phyloP scores from a whole-genome alignment of 768 basidiomycete genomes.

The Pulveroboletus sp. region DNA sequence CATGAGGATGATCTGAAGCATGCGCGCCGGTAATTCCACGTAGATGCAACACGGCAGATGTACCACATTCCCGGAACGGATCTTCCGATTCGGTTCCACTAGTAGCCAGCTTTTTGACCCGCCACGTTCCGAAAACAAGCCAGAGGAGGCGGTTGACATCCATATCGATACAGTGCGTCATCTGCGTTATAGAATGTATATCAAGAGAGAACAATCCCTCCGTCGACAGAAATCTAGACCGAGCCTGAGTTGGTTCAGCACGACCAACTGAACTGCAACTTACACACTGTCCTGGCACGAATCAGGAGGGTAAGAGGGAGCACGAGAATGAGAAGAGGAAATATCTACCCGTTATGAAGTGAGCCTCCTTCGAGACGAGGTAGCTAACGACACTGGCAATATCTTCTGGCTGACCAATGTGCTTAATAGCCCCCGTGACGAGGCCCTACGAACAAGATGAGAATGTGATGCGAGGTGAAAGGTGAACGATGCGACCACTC shows the following conservation, averaged over 20 bases:
- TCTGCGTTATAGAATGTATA: not conserved
- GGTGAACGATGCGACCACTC: not conserved
- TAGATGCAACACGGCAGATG: no score
- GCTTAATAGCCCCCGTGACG: conserved; percentile 6
- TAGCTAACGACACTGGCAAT: conserved; percentile 32
- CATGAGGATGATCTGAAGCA: no score
- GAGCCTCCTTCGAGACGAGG: conserved; percentile 31
- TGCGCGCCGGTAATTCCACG: no score
- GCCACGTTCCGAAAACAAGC: no score
- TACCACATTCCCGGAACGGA: no score
- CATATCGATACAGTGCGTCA: no score
- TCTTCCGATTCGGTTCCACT: no score
- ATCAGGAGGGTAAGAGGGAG: not conserved
- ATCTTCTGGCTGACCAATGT: conserved; percentile 28
- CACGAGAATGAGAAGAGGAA: not conserved
- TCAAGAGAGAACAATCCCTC: conserved; percentile 10
- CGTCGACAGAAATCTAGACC: conserved; percentile 2
- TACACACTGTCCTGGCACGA: conserved; percentile 12
- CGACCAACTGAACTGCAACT: not conserved
- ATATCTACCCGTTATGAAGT: conserved; percentile 34
- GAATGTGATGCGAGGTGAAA: not conserved
- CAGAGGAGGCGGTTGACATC: no score
- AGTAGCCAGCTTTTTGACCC: no score
- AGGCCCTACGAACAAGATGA: not conserved
- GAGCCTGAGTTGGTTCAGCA: not conserved